phyloP scores from a whole-genome alignment of 495 filamentous ascomycete species.

The Aspergillus haitiensis region DNA sequence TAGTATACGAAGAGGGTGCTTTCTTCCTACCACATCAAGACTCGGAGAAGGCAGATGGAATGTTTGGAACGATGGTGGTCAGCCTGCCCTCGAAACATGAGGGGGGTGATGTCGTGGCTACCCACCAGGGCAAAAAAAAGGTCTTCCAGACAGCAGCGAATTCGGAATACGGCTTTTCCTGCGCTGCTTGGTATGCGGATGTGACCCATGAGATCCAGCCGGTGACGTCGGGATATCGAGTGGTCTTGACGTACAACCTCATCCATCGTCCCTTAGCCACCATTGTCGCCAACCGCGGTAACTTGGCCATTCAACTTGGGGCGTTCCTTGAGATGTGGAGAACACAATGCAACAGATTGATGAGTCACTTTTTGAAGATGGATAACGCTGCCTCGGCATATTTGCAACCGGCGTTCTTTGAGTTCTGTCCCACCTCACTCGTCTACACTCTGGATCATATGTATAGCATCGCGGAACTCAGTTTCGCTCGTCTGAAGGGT shows the following conservation, averaged over 20 bases:
- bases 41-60: constrained; percentile 54
- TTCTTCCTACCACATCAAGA: constrained; percentile 56
- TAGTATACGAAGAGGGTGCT: constrained; percentile 56
- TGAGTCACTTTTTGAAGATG: neutral
- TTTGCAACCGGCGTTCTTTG: neutral
- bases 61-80: constrained; percentile 59
- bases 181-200: constrained; percentile 55
- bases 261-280: constrained; percentile 29
- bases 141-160: constrained; percentile 30
- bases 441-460: constrained; percentile 13
- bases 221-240: constrained; percentile 50
- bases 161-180: constrained; percentile 40
- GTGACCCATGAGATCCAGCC: constrained; percentile 54
- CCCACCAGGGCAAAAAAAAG: constrained; percentile 37
- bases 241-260: constrained; percentile 58
- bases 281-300: neutral
- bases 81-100: constrained; percentile 53
- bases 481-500: constrained; percentile 16
- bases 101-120: constrained; percentile 51
- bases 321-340: neutral
- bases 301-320: neutral
- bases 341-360: constrained; percentile 6
- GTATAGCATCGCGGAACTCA: constrained; percentile 16
- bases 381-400: neutral
- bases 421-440: constrained; percentile 3